Evolutionary conservation across 495 filamentous ascomycete species (phyloP), one percentile per base, ranked within the genome.

Genomic region (Aspergillus sclerotioniger): DNA sequence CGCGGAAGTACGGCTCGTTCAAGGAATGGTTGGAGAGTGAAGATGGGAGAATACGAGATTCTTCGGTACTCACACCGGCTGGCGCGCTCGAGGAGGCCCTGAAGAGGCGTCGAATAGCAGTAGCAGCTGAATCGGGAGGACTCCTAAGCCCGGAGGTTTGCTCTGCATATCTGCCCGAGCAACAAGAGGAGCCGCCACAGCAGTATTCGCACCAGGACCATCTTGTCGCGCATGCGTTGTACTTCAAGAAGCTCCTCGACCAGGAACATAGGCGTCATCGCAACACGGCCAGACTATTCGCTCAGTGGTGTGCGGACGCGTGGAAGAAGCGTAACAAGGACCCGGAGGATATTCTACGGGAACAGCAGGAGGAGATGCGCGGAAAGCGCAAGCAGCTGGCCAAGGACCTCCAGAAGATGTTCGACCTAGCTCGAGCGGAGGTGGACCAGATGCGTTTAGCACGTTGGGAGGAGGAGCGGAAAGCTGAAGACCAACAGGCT

Each of bases 171-270:
- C 77, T 84, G n/a, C 87, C 88, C 0, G 91, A 96, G 57, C 80
- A 84, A 45, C 87, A 90, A 59, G 78, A 84, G 41, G 84, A 87
- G 54, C 90, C 88, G 3, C 81, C 86, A 6, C 83, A 81, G 56
- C 90, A 90, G 53, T 96, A 90, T 74, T 85, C 86, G 15, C 92
- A 96, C 65, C 81, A 83, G 56, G 92, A 97, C 65, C 89, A 96
- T 65, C 79, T 98, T 8, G 81, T 90, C 43, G 84, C 86, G 13
- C 91, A 96, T 62, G 90, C 90, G 45, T 60, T 89, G 10, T 84
- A 91, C 61, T 92, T 98, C 63, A 84, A 90, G 41, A 86, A 82
- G 60, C 76, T 96, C 39, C 80, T 97, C 76, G 73, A 86, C 20
- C 79, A 84, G 53, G 95, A 98, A 69, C 84, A 88, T 55, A 83